These are phyloP conservation scores for Macrophomina pseudophaseolina DNA, from an alignment of 2,329 filamentous ascomycete species.

Conservation along the genomic window DNA sequence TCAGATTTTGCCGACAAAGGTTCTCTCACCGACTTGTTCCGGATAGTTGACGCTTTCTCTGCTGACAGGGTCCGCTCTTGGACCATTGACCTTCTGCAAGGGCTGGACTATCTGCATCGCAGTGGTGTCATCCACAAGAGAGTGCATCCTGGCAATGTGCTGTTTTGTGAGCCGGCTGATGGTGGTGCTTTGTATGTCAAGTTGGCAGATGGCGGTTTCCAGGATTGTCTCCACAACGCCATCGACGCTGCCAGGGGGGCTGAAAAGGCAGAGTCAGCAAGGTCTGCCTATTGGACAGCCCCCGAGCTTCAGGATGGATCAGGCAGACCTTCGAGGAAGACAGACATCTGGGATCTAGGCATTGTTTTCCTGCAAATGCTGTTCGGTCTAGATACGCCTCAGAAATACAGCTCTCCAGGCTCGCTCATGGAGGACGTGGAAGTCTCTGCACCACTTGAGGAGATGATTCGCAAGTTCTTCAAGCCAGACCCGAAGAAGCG, in stretches of 20 bases:
- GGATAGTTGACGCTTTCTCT: slow-evolving; percentile 75
- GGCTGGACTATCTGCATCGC: slow-evolving; percentile 83
- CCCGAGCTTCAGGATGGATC: slow-evolving; percentile 72
- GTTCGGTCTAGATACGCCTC: slow-evolving; percentile 78
- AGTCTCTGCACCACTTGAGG: slow-evolving; percentile 76
- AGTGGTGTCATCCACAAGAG: slow-evolving; percentile 83
- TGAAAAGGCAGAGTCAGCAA: slow-evolving; percentile 63
- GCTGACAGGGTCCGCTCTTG: slow-evolving; percentile 80
- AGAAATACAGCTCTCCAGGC: slow-evolving; percentile 79
- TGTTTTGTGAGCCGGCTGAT: slow-evolving; percentile 72
- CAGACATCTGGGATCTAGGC: slow-evolving; percentile 94
- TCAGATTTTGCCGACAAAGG: slow-evolving; percentile 81
- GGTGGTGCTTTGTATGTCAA: slow-evolving; percentile 73
- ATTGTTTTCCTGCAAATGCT: slow-evolving; percentile 93
- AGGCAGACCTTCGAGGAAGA: slow-evolving; percentile 66
- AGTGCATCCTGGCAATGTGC: slow-evolving; percentile 78
- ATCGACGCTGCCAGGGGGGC: slow-evolving; percentile 58
- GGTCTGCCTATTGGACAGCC: slow-evolving; percentile 81
- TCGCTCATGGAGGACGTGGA: slow-evolving; percentile 72
- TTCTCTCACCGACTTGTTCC: slow-evolving; percentile 79
- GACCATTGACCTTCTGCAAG: slow-evolving; percentile 91
- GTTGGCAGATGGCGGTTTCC: slow-evolving; percentile 74
- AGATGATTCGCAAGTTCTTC: slow-evolving; percentile 84
- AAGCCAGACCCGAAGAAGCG: slow-evolving; percentile 82
- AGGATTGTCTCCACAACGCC: slow-evolving; percentile 69